Base-by-base conservation (phyloP, 1,284 basidiomycete species). In the Sanguinoderma infundibulare region DNA sequence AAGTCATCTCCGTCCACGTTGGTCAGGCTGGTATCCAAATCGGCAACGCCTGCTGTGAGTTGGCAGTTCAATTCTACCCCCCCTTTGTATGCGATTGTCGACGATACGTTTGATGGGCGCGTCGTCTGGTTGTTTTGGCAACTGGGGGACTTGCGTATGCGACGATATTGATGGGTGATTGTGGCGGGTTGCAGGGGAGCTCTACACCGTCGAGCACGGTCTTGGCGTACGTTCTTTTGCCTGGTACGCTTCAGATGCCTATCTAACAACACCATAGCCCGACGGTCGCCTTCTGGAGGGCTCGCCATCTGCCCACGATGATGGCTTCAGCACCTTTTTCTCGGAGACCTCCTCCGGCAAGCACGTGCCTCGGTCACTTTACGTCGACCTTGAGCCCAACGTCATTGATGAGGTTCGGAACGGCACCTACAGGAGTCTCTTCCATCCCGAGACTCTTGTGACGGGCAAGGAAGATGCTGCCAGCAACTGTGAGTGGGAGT, bases 391-490 rank as follows among this genome's bases (percentile, higher is more conserved):
- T 57, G 96, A 98, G 82, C 96, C 97, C 68, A 96, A 96, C 75
- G 96, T 98, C 75, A 92, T 98, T 72, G 97, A 98, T 78, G 96
- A 98, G 80, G 96, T 99, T 73, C 91, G 94, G 77, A 96, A 85
- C 69, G 98, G 98, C 68, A 90, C 93, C 53, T 99, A 98, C 87
- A 88, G 94, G 79, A 90, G 88, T 75, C 92, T 99, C 65, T 99
- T 99, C 89, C 98, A 99, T 79, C 98, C 98, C 38, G 97, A 99
- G 86, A 98, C 98, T 63, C 87, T 99, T 73, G 87, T 99, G 74
- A 96, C 93, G 61, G 98, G 98, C 72, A 99, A 99, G 83, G 98
- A 99, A 83, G 98, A 99, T 78, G 96, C 96, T 60, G 97, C 97
- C 69, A 99, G 96, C 87, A 99, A 99, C 83, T 99, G 94, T 96